phyloP scores from a whole-genome alignment of 805 yeast species.

The Lipomyces yamanashiensis region DNA sequence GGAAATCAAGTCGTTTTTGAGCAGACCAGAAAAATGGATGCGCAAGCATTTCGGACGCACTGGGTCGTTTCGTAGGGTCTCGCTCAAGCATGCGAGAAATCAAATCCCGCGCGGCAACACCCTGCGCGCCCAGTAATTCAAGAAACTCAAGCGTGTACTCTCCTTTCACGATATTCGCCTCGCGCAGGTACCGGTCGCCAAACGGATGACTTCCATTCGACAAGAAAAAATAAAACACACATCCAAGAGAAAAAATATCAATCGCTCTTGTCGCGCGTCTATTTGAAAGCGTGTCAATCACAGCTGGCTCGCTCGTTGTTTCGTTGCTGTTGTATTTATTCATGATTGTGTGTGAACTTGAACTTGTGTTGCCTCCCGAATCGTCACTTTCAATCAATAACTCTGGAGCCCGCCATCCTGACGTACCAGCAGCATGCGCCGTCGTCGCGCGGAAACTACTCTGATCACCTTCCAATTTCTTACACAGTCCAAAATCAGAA shows the following conservation, averaged over 20 bases:
- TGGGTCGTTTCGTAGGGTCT: conserved; percentile 74
- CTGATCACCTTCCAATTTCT: conserved; percentile 87
- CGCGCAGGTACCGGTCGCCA: conserved; percentile 88
- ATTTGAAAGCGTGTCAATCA: conserved; percentile 49
- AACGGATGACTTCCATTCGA: conserved; percentile 89
- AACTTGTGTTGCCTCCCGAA: background rate
- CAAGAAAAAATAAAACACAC: conserved; percentile 86
- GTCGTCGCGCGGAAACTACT: conserved; percentile 92
- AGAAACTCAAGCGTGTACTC: conserved; percentile 58
- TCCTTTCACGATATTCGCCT: conserved; percentile 81
- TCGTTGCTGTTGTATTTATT: conserved; percentile 17
- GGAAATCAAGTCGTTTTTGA: conserved; percentile 76
- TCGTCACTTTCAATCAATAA: conserved; percentile 52
- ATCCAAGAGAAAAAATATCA: conserved; percentile 92
- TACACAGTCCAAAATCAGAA: conserved; percentile 95
- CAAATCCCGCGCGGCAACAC: conserved; percentile 72
- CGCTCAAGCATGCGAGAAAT: conserved; percentile 70
- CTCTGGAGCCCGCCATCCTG: conserved; percentile 99
- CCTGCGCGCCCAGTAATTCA: conserved; percentile 48
- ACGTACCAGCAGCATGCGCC: conserved; percentile 92
- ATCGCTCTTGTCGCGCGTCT: conserved; percentile 83
- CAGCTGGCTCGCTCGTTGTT: conserved; percentile 45
- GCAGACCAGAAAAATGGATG: conserved; percentile 91
- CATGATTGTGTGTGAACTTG: conserved; percentile 12
- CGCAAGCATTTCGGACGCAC: conserved; percentile 64